Evolutionary conservation across 305 asterid genomes (phyloP).

Genomic region (Ajuga reptans): DNA sequence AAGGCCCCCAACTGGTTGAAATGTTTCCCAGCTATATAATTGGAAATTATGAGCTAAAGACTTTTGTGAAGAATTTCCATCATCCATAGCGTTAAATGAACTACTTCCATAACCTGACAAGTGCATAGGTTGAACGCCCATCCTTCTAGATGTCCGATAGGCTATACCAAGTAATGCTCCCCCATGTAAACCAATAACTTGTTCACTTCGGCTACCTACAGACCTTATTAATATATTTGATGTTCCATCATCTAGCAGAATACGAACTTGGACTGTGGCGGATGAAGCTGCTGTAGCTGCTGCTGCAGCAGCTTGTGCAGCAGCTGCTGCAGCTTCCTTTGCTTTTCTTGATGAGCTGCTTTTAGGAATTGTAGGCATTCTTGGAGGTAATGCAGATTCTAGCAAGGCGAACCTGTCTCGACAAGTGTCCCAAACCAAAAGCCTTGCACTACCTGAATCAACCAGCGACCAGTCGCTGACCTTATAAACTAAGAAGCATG

Average conservation of each 20-base stretch:
- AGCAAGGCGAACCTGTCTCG: constrained; percentile 85
- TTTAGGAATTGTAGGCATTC: constrained; percentile 77
- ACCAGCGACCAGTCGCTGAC: constrained; percentile 90
- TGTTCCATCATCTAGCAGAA: constrained; percentile 87
- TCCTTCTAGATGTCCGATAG: constrained; percentile 75
- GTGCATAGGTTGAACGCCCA: constrained; percentile 66
- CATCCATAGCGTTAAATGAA: constrained; percentile 57
- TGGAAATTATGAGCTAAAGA: constrained; percentile 62
- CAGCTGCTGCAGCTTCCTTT: constrained; percentile 92
- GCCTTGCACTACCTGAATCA: constrained; percentile 97
- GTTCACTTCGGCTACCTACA: constrained; percentile 86
- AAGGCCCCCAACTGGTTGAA: constrained; percentile 89
- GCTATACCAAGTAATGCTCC: constrained; percentile 88
- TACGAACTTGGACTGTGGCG: constrained; percentile 87
- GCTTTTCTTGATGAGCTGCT: constrained; percentile 83
- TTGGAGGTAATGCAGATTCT: constrained; percentile 70
- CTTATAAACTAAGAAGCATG: constrained; percentile 83
- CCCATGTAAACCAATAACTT: constrained; percentile 75
- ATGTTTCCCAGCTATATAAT: constrained; percentile 90
- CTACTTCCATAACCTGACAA: constrained; percentile 60
- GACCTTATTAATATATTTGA: constrained; percentile 88
- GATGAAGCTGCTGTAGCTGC: constrained; percentile 87
- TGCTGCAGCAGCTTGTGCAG: constrained; percentile 81
- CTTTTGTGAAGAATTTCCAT: constrained; percentile 53
- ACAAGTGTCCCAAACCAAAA: constrained; percentile 91